phyloP scores from a whole-genome alignment of 1,139 yeast species.

The Candida albicans region DNA sequence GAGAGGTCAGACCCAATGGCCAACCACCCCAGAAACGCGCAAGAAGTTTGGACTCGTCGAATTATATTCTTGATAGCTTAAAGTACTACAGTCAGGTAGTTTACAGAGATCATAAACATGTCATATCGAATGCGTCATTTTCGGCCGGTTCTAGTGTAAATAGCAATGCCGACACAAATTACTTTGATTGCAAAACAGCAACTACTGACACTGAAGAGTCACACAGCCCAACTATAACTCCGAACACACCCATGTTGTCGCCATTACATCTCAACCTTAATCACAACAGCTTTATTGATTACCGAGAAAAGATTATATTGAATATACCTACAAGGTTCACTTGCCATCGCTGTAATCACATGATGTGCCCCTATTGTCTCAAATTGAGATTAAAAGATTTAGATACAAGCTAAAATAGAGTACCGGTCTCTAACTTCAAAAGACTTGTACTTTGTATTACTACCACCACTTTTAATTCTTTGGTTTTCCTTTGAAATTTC shows the following conservation, averaged over 20 bases:
- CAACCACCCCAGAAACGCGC: slow-evolving; percentile 3
- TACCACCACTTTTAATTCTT: too few relatives aligned
- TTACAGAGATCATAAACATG: slow-evolving; percentile 20
- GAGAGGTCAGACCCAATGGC: slow-evolving; percentile 1
- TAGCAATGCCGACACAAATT: slow-evolving; percentile 2
- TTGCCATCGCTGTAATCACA: slow-evolving; percentile 49
- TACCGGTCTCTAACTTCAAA: not conserved
- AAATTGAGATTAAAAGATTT: slow-evolving; percentile 45
- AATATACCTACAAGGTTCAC: slow-evolving; percentile 38
- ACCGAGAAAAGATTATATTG: slow-evolving; percentile 15
- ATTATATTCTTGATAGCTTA: slow-evolving; percentile 18
- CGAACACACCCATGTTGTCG: slow-evolving; percentile 9
- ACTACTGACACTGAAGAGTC: not conserved
- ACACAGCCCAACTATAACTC: slow-evolving; percentile 3
- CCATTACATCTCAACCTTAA: slow-evolving; percentile 11
- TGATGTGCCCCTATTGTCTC: slow-evolving; percentile 57
- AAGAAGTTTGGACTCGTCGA: slow-evolving; percentile 2
- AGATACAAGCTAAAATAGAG: slow-evolving; percentile 2
- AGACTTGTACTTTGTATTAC: not conserved
- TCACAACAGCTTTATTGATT: slow-evolving; percentile 9
- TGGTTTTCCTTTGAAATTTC: too few relatives aligned
- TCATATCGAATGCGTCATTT: slow-evolving; percentile 3
- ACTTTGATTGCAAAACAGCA: slow-evolving; percentile 8
- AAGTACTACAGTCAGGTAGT: slow-evolving; percentile 33
- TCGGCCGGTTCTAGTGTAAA: not conserved